Conservation (phyloP, 2,329 filamentous ascomycete genomes). For the Phialophora tarda region DNA sequence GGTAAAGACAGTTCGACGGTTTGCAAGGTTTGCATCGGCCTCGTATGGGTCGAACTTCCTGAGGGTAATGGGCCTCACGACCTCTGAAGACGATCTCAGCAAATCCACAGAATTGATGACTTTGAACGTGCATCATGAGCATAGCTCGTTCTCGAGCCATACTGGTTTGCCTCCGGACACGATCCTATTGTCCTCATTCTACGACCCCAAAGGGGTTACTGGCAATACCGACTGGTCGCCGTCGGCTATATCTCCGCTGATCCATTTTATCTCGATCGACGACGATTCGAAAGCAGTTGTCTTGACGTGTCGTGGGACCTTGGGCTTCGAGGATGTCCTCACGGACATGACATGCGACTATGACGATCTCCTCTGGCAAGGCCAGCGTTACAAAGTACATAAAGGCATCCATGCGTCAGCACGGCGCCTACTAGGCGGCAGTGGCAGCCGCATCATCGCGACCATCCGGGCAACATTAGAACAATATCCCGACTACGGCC, state of each 20-base stretch:
- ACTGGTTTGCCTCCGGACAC: conserved; percentile 53
- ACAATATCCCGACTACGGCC: conserved; percentile 70
- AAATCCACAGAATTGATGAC: conserved; percentile 43
- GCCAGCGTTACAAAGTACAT: conserved; percentile 70
- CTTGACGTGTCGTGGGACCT: conserved; percentile 72
- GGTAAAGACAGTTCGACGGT: conserved; percentile 53
- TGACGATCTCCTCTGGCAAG: conserved; percentile 68
- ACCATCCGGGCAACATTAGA: conserved; percentile 70
- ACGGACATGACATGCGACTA: conserved; percentile 78
- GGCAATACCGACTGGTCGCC: conserved; percentile 61
- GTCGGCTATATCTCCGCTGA: conserved; percentile 68
- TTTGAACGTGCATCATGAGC: conserved; percentile 49
- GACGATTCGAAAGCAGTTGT: conserved; percentile 74
- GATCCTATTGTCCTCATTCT: conserved; percentile 70
- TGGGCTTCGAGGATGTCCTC: conserved; percentile 75
- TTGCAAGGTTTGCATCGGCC: conserved; percentile 55
- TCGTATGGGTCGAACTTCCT: conserved; percentile 55
- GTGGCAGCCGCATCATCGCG: conserved; percentile 68
- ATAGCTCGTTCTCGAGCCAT: conserved; percentile 53
- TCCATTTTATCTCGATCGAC: conserved; percentile 75
- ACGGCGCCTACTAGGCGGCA: conserved; percentile 65
- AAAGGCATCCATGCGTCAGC: conserved; percentile 77
- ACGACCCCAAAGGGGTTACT: conserved; percentile 67
- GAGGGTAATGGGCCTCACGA: conserved; percentile 52
- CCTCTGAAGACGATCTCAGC: conserved; percentile 37